Evolutionary conservation across 2,329 filamentous ascomycete species (phyloP), one percentile per base, ranked within the genome.

Genomic region (Aspergillus terreus): DNA sequence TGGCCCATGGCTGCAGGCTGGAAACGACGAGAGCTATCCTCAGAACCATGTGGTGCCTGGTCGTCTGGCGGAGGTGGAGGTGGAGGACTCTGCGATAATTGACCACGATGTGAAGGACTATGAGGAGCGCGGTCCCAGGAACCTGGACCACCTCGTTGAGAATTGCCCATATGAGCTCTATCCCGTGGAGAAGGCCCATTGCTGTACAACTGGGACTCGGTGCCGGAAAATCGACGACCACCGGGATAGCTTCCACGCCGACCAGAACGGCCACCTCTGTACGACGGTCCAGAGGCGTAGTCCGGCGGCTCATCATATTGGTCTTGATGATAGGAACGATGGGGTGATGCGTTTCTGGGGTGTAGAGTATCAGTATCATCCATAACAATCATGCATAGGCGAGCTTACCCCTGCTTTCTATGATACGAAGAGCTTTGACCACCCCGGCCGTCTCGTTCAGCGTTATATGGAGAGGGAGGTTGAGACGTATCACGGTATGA

Each of bases 91-190:
- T 69, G 65, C 46, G 70, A 67, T 27, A 67, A 65, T 30, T 66
- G 65, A 17, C 59, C 59, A 44, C 68, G 68, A 21, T 60, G 69
- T 21, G 72, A 67, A 50, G 69, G 66, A 49, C 63, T 68, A 33
- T 74, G 59, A 51, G 73, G 67, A 33, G 68, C 76, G 65, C 79
- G 81, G 60, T 78, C 76, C 49, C 78, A 76, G 15, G 79, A 76
- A 45, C 77, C 76, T 32, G 76, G 77, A 41, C 83, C 79, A 50
- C 82, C 87, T 87, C 89, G 92, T 43, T 90, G 88, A 2, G 84
- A 68, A 71, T 88, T 83, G 71, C 85, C 78, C 76, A 86, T 81
- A 71, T 85, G 75, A 32, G 75, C 78, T 57, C 81, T 75, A 33
- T 84, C 83, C 47, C 86, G 79, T 30, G 74, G 71, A 17, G 70